Evolutionary conservation across 2,329 filamentous ascomycete genomes (phyloP), one percentile per base, ranked within the genome.

Genomic region (Bipolaris sorokiniana): DNA sequence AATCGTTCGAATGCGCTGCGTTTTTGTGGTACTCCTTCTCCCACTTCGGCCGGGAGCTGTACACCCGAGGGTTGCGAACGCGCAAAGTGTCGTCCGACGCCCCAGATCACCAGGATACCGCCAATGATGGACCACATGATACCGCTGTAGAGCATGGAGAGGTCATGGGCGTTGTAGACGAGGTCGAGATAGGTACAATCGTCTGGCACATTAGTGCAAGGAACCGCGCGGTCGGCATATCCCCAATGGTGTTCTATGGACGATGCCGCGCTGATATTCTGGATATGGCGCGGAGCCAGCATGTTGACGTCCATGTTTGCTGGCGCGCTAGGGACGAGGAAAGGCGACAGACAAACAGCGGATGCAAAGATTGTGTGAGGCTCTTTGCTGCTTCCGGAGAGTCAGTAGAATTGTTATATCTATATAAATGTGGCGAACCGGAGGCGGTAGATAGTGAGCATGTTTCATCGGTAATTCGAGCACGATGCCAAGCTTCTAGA

Each of bases 121-220:
- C 79, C 77, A 47, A 86, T 79, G 2, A 81, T 80, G 0, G 80
- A 81, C 84, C 84, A 87, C 41, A 86, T 65, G 57, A 86, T 85
- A 60, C 81, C 82, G 0, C 77, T 82, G 68, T 86, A 86, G 2
- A 83, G 72, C 79, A 86, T 84, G 3, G 80, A 81, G 3, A 80
- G 55, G 63, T 84, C 82, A 66, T 86, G 84, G 59, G 78, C 79
- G 51, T 75, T 75, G 63, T 86, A 87, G 11, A 86, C 82, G 3
- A 76, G 76, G 63, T 85, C 83, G 26, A 86, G 77, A 67, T 88
- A 88, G 34, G 74, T 80, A 68, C 86, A 88, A 5, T 83, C 83
- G 1, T 84, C 85, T 0, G 76, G 66, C 69, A 87, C 85, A 58
- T 81, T 86, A 22, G 78, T 82, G 69, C 86, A 88, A 22, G 85